Base-by-base conservation (phyloP, 169 alveolate species). In the Eimeria acervulina region DNA sequence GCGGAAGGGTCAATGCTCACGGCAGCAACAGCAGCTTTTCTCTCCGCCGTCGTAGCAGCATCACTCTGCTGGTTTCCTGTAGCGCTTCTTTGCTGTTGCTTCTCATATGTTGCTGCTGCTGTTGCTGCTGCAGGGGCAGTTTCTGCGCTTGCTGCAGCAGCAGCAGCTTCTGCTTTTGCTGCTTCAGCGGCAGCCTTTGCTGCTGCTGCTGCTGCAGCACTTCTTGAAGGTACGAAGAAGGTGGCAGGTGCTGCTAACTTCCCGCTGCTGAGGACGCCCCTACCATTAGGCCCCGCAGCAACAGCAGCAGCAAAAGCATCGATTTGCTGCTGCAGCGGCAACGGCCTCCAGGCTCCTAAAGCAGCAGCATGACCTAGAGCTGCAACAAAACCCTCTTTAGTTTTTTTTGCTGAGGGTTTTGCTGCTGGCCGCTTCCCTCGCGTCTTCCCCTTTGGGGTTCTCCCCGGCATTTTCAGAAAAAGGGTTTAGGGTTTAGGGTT, bases 201-300 rank as follows among this genome's bases (percentile, higher is more conserved):
- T 59, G 28, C 68, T 59, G 28, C 68, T 17, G 68, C 68, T 59
- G n/a, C n/a, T 59, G 26, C 68, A 17, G 68, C 26, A 21, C 68
- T 59, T 36, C 83, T 28, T 28, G 83, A 1, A 12, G 42, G 42
- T 1, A 70, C 12, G 23, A 70, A 70, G 44, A 33, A 70, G 31
- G 13, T 6, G 2, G 10, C 44, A 0, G 83, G 44, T 5, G 83
- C 83, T n/a, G 83, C 83, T 13, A 21, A 42, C 83, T 70, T 70
- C 44, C 83, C 83, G 83, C 83, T 70, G 83, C 83, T 70, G 23
- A 70, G 44, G 44, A 70, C 44, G 12, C 83, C 83, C 23, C 83
- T 28, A 28, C 28, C 83, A 70, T 12, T 13, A 28, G 44, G 44
- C 19, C 51, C 44, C 19, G 83, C 51, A 36, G 51, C 83, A 70